These are phyloP conservation scores for Xerocomellus intermedius DNA, from an alignment of 768 basidiomycete genomes.

Conservation along the genomic window DNA sequence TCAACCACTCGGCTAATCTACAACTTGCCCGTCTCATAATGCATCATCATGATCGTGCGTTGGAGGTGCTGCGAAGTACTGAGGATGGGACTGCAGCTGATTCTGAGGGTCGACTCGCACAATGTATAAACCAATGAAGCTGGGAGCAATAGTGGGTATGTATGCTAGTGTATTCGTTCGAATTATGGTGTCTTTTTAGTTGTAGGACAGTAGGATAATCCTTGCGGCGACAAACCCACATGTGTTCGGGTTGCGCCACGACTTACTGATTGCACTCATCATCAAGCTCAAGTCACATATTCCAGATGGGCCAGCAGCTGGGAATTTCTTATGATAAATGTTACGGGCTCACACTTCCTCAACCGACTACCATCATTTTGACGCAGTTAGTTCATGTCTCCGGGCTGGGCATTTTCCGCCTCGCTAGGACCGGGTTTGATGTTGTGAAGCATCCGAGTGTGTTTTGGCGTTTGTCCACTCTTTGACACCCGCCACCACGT, in stretches of 20 bases:
- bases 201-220: neutral
- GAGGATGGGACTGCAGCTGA: constrained; percentile 27
- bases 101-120: constrained; percentile 23
- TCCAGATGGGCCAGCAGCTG: constrained; percentile 6
- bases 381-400: constrained; percentile 21
- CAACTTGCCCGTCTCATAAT: constrained; percentile 32
- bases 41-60: constrained; percentile 30
- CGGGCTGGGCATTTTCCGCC: constrained; percentile 12
- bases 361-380: constrained; percentile 21
- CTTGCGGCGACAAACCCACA: neutral
- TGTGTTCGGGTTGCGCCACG: constrained; percentile 6
- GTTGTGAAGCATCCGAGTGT: constrained; percentile 29
- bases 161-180: neutral
- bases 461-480: constrained; percentile 25
- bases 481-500: constrained; percentile 33
- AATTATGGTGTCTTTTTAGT: neutral
- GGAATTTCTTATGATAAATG: constrained; percentile 32
- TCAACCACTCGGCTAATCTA: constrained; percentile 18
- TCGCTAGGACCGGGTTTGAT: constrained; percentile 24
- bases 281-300: neutral
- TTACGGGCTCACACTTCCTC: constrained; percentile 19
- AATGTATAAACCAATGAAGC: constrained; percentile 32
- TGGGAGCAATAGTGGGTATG: neutral
- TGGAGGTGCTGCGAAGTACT: constrained; percentile 20
- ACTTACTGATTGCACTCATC: constrained; percentile 2